Base-by-base conservation (phyloP, 129 eudicot species). In the Flaveria linearis region DNA sequence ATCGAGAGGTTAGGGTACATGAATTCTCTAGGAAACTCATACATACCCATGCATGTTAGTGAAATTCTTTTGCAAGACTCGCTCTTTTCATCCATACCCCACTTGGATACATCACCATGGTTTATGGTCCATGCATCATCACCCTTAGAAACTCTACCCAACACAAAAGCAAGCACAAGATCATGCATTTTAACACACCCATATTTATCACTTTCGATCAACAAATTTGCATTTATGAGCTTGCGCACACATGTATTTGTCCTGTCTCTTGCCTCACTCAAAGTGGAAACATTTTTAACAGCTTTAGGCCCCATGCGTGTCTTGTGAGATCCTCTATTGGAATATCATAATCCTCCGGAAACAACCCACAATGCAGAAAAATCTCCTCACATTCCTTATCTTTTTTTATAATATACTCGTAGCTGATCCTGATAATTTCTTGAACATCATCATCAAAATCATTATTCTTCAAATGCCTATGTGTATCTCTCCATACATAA, bases 141-240 rank as follows among this genome's bases (percentile, higher is more conserved):
- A 20, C 17, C 23, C 6, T 7, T 57, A 3, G 41, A 41, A 56
- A 20, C 12, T 1, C 0, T 41, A 20, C 7, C 18, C 3, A 73
- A 22, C 8, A 73, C 77, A 42, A 73, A 73, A 3, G 53, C 53
- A 73, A 39, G 77, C 17, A 58, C 77, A 14, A 73, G 68, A 41
- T 73, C 77, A 15, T 73, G 77, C 68, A 73, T 73, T 39, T 73
- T 73, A 8, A 73, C 66, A 57, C 57, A 42, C 26, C n/a, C n/a
- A n/a, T n/a, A n/a, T n/a, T n/a, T n/a, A 22, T 18, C 7, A 73
- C 16, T 14, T 8, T 12, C 36, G 1, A 43, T 68, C 56, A 68
- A 42, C 30, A 68, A 68, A 22, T 68, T 41, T 39, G 72, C 72
- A 10, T 11, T 43, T 68, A n/a, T 68, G 47, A 71, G 75, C 26